Conservation (phyloP, 2,329 filamentous ascomycete genomes). For the Pezicula neosporulosa region DNA sequence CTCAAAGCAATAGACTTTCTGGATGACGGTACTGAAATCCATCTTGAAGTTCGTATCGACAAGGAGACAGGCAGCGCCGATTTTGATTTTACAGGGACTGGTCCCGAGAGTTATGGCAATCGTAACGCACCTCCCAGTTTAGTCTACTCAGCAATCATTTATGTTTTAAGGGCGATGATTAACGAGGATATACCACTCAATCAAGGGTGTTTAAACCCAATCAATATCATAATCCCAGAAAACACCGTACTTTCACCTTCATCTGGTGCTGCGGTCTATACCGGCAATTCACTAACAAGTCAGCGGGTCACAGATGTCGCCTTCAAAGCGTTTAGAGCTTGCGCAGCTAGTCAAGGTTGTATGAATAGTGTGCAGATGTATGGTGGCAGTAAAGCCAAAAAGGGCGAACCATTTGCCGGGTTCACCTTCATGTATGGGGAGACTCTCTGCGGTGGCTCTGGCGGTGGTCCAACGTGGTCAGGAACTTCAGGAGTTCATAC, state of each 20-base stretch:
- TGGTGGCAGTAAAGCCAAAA: slow-evolving; percentile 42
- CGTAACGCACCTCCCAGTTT: slow-evolving; percentile 77
- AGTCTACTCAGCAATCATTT: slow-evolving; percentile 78
- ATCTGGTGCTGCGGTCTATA: slow-evolving; percentile 71
- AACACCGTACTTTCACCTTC: slow-evolving; percentile 69
- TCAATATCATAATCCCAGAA: slow-evolving; percentile 65
- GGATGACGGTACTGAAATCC: slow-evolving; percentile 25
- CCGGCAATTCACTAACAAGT: slow-evolving; percentile 72
- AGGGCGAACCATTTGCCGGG: too few relatives aligned
- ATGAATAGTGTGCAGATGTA: slow-evolving; percentile 82
- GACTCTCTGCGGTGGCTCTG: slow-evolving; percentile 73
- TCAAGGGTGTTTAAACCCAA: slow-evolving; percentile 74
- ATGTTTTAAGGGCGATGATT: slow-evolving; percentile 74
- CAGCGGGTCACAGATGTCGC: slow-evolving; percentile 80
- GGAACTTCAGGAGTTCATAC: slow-evolving; percentile 72
- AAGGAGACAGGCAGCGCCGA: slow-evolving; percentile 66
- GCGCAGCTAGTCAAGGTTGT: slow-evolving; percentile 71
- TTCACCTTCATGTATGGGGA: slow-evolving; percentile 59
- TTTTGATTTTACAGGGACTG: slow-evolving; percentile 74
- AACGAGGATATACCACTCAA: slow-evolving; percentile 77
- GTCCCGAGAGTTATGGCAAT: slow-evolving; percentile 70
- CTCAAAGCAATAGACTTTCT: slow-evolving; percentile 73
- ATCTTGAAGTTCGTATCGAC: slow-evolving; percentile 46
- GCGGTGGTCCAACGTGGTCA: slow-evolving; percentile 68
- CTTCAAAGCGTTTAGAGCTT: slow-evolving; percentile 71